phyloP scores from a whole-genome alignment of 2,329 filamentous ascomycete genomes.

The Berkeleyomyces rouxiae region DNA sequence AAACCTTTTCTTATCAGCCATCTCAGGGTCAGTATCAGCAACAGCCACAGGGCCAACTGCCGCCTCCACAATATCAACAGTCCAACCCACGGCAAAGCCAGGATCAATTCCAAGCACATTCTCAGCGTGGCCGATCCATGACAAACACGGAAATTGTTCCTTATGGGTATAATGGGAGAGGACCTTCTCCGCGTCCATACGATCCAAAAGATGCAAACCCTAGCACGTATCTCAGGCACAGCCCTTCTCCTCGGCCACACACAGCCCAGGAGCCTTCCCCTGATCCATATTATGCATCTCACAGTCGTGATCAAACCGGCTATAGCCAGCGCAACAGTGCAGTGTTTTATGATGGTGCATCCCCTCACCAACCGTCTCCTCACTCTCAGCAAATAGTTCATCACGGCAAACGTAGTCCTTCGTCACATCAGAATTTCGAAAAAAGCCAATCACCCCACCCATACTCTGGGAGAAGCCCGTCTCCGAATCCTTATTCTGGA shows the following conservation, averaged over 20 bases:
- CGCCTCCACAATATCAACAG: conserved; percentile 14
- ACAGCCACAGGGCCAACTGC: conserved; percentile 18
- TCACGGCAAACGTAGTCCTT: conserved; percentile 6
- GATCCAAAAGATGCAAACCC: not conserved
- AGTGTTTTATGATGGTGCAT: conserved; percentile 1
- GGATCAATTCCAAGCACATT: not conserved
- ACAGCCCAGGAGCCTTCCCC: not conserved
- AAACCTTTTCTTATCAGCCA: conserved; percentile 18
- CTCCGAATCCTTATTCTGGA: not conserved
- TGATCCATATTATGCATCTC: conserved; percentile 2
- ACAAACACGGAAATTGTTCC: conserved; percentile 13
- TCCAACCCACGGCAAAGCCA: not conserved
- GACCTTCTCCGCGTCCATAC: conserved; percentile 5
- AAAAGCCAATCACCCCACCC: not conserved
- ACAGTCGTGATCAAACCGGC: conserved; percentile 3
- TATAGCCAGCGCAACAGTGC: conserved; percentile 5
- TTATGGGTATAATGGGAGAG: conserved; percentile 11
- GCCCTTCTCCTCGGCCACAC: conserved; percentile 5
- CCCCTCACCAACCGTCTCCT: not conserved
- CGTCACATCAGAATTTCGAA: not conserved
- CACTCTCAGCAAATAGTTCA: conserved; percentile 7
- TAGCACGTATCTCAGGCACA: not conserved
- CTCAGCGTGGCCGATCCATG: conserved; percentile 9
- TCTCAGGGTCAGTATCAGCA: conserved; percentile 16
- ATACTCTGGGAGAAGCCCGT: not conserved